Percentiles rank a stretch among this genome's conserved stretches.
Evolutionary conservation across 768 basidiomycete species (phyloP).

Genomic region (Tephrocybe sp.): DNA sequence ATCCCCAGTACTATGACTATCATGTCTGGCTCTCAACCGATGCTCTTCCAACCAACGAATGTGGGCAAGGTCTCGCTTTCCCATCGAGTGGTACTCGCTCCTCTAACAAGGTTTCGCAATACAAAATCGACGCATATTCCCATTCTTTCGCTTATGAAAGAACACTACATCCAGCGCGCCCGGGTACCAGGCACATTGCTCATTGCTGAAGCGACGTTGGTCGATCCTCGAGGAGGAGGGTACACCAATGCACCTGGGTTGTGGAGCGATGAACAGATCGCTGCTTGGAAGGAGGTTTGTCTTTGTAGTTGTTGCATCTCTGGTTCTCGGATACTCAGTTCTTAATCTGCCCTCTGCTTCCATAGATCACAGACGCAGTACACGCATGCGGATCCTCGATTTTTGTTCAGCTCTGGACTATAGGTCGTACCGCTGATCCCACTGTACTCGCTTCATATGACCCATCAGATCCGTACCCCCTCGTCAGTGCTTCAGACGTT

Average conservation of each 20-base stretch:
- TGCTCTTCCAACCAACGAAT: slow-evolving; percentile 4
- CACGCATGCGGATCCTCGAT: slow-evolving; percentile 47
- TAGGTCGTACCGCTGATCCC: slow-evolving; percentile 40
- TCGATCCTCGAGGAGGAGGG: slow-evolving; percentile 44
- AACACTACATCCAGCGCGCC: slow-evolving; percentile 47
- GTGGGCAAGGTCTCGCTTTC: slow-evolving; percentile 1
- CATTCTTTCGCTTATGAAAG: slow-evolving; percentile 30
- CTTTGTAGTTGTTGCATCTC: too few relatives aligned
- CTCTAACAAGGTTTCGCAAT: slow-evolving; percentile 6
- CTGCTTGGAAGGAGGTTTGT: slow-evolving; percentile 1
- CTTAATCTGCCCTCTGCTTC: background rate
- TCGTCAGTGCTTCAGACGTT: slow-evolving; percentile 32
- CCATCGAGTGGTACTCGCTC: slow-evolving; percentile 9
- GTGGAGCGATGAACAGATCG: slow-evolving; percentile 38
- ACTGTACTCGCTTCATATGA: slow-evolving; percentile 32
- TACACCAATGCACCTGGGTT: slow-evolving; percentile 49
- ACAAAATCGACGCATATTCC: slow-evolving; percentile 24
- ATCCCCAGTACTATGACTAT: background rate
- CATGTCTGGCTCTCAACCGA: background rate
- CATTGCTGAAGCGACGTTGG: slow-evolving; percentile 51
- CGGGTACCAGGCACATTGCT: slow-evolving; percentile 45
- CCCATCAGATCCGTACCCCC: slow-evolving; percentile 19
- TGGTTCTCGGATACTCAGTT: too few relatives aligned
- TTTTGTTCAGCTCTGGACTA: slow-evolving; percentile 55
- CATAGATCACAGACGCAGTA: slow-evolving; percentile 32